These are phyloP conservation scores for Wallacemonas sp. DNA, from an alignment of 208 protist species.

Conservation along the genomic window DNA sequence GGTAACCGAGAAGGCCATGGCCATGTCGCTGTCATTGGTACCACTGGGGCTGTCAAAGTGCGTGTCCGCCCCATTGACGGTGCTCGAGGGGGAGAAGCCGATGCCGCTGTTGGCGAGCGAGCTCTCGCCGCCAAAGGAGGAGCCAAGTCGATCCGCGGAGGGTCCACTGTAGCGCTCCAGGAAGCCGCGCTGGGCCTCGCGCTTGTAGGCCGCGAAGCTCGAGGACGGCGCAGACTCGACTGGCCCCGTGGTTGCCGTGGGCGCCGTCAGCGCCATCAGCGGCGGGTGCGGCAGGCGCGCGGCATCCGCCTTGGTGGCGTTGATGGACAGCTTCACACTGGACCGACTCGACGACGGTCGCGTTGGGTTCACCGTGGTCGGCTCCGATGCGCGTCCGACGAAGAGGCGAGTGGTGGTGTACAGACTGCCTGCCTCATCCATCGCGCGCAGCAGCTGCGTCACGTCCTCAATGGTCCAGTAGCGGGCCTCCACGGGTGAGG, in stretches of 20 bases:
- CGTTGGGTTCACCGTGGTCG: not conserved
- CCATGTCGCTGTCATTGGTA: constrained; percentile 1
- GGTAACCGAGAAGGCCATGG: not conserved
- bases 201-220: constrained; percentile 8
- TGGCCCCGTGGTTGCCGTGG: not conserved
- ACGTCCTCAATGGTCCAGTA: constrained; percentile 11
- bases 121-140: constrained; percentile 14
- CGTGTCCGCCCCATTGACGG: not conserved
- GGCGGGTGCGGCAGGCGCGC: not conserved
- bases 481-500: not conserved
- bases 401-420: too few species aligned
- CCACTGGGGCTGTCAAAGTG: not conserved
- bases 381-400: too few species aligned
- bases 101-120: constrained; percentile 7
- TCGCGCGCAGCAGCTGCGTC: constrained; percentile 1
- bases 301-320: not conserved
- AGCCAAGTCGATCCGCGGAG: not conserved
- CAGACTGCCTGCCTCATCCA: not conserved
- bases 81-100: constrained; percentile 5
- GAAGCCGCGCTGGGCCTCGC: constrained; percentile 11
- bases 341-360: not conserved
- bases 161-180: constrained; percentile 3
- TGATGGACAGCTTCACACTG: not conserved
- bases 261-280: not conserved
- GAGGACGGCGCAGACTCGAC: not conserved